Evolutionary conservation across 495 filamentous ascomycete species (phyloP).

Genomic region (Cercophora scortea): DNA sequence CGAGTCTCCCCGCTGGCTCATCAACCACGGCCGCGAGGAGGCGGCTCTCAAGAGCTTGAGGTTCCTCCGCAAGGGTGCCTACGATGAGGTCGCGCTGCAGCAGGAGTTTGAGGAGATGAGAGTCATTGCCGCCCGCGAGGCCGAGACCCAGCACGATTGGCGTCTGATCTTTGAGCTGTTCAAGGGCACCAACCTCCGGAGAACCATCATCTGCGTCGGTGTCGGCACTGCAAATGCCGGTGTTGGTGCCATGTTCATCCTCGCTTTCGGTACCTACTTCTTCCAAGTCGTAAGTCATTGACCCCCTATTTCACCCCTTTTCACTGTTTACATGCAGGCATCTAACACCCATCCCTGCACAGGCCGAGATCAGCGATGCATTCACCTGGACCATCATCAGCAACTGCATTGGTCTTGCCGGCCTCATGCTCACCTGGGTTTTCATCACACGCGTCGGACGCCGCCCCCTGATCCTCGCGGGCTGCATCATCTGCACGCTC

Average conservation of each 20-base stretch:
- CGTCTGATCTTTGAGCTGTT: not conserved
- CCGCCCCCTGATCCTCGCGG: slow-evolving; percentile 39
- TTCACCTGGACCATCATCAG: slow-evolving; percentile 25
- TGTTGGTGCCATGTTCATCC: too few relatives aligned
- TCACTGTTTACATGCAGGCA: too few relatives aligned
- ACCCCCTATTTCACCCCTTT: too few relatives aligned
- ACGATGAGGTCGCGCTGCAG: slow-evolving; percentile 27
- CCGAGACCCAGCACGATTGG: slow-evolving; percentile 22
- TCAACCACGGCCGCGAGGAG: slow-evolving; percentile 35
- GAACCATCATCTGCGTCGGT: not conserved
- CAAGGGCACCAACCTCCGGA: not conserved
- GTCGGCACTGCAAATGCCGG: not conserved
- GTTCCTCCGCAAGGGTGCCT: slow-evolving; percentile 30
- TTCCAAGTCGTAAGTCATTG: too few relatives aligned
- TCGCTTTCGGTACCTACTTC: too few relatives aligned
- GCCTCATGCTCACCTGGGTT: slow-evolving; percentile 40
- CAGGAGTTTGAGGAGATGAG: slow-evolving; percentile 42
- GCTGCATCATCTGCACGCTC: slow-evolving; percentile 41
- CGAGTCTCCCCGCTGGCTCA: slow-evolving; percentile 50
- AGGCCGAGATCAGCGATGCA: not conserved
- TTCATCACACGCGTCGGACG: slow-evolving; percentile 44
- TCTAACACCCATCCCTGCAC: not conserved
- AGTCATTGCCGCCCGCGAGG: slow-evolving; percentile 34
- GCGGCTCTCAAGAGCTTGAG: slow-evolving; percentile 34
- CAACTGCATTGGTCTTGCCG: slow-evolving; percentile 40